Percentiles rank a stretch among this genome's conserved stretches.
phyloP scores from a whole-genome alignment of 2,329 filamentous ascomycete species.

The Fragosphaeria purpurea region DNA sequence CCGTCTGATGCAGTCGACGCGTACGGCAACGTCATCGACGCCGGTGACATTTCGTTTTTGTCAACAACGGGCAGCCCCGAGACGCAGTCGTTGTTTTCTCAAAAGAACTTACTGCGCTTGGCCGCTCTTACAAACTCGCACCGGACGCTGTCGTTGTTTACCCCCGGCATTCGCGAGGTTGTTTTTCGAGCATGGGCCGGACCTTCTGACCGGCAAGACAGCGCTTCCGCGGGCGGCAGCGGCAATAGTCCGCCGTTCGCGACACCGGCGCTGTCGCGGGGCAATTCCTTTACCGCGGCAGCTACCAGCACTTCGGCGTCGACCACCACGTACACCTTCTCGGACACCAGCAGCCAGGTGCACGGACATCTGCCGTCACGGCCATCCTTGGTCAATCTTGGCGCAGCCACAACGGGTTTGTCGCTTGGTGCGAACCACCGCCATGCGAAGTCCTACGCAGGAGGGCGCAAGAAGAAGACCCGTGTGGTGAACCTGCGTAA shows the following conservation, averaged over 20 bases:
- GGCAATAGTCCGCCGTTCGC: constrained; percentile 36
- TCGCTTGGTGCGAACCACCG: constrained; percentile 50
- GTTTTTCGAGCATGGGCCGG: constrained; percentile 91
- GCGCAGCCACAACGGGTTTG: constrained; percentile 52
- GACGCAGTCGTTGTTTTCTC: constrained; percentile 82
- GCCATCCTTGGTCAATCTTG: constrained; percentile 53
- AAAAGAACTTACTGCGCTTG: constrained; percentile 81
- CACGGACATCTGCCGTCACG: constrained; percentile 57
- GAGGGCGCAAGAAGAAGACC: constrained; percentile 66
- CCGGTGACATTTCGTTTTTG: constrained; percentile 64
- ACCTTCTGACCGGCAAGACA: constrained; percentile 59
- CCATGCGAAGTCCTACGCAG: constrained; percentile 48
- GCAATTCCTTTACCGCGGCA: constrained; percentile 50
- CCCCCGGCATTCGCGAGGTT: constrained; percentile 78
- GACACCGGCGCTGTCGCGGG: constrained; percentile 48
- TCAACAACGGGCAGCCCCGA: constrained; percentile 72
- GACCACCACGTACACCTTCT: constrained; percentile 64
- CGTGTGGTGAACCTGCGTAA: constrained; percentile 73
- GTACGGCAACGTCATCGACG: constrained; percentile 66
- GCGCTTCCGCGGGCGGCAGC: constrained; percentile 15
- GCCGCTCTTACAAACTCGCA: constrained; percentile 80
- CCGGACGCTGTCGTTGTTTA: constrained; percentile 82
- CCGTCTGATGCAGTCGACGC: constrained; percentile 75
- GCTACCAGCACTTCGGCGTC: constrained; percentile 48
- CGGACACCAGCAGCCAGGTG: constrained; percentile 55